Evolutionary conservation across 371 early-diverging fungal species (phyloP), one percentile per base, ranked within the genome.

Genomic region (Furculomyces boomerangus): DNA sequence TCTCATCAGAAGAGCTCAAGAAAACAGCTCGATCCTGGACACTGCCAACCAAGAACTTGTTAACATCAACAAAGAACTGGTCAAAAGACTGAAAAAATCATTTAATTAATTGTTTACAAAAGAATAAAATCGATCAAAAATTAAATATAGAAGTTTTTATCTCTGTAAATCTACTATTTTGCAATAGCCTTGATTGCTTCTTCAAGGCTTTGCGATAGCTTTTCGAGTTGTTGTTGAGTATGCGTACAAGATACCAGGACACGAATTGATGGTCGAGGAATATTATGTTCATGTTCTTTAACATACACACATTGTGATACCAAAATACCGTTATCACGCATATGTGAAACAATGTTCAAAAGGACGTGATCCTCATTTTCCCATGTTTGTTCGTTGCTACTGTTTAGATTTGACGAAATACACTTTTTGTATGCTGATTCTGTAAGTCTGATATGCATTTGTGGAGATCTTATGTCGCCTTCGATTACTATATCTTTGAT

Each of bases 1-100:
- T 68, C 72, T 97, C 58, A 73, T 90, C 47, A 80, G 97, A 45
- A 80, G 97, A 48, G 95, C 93, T 28, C 91, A 93, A 71, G 98
- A 97, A 70, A 97, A 97, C 67, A 76, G 81, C 2, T 75, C 88
- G 13, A 78, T 94, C 14, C 62, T 79, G 30, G 50, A 53, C n/a
- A 47, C 61, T 35, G 63, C 67, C 56, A 50, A 56, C 32, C 25
- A 46, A 37, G 71, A 70, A 60, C 57, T 61, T n/a, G 32, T 58
- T 25, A 22, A 43, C 16, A 58, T 68, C 26, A 52, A 60, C 54
- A 40, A 55, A 30, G 71, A 70, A 53, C 57, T 70, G 50, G 51
- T 45, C 43, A 51, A 55, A 60, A 67, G 69, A 54, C 8, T 61
- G 3, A 30, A 49, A 14, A 39, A 39, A 39, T 39, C n/a, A 14